A percentile compares a stretch with the other conserved stretches of the same genome.
phyloP scores from a whole-genome alignment of 192 early-diverging fungal species.

The Lunasporangiospora selenospora region DNA sequence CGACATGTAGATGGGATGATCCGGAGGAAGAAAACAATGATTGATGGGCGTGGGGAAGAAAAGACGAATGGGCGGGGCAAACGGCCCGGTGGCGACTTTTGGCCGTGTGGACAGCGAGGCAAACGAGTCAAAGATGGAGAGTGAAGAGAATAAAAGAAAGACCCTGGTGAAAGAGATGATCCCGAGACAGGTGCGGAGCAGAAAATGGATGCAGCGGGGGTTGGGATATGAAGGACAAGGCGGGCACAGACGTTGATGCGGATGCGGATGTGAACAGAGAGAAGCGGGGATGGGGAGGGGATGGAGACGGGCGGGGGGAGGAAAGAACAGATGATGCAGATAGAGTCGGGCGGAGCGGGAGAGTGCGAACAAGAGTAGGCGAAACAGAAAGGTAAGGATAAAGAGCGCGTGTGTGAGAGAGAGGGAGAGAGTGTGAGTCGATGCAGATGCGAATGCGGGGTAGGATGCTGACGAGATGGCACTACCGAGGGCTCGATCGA shows the following conservation, averaged over 20 bases:
- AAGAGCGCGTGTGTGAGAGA: neutral
- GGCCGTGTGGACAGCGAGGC: too few species aligned
- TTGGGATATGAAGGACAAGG: too few species aligned
- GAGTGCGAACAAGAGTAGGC: neutral
- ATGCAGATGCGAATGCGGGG: neutral
- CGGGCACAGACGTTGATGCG: too few species aligned
- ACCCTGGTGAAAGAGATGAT: too few species aligned
- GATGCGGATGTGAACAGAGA: neutral
- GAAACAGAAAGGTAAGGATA: neutral
- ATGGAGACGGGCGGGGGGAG: neutral
- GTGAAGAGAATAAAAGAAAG: neutral
- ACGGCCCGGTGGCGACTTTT: too few species aligned
- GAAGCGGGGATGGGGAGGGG: neutral
- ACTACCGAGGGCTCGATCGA: neutral
- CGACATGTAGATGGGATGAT: slow-evolving; percentile 18
- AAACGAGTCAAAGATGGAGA: too few species aligned
- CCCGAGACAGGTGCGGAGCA: too few species aligned
- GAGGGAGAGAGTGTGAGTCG: neutral
- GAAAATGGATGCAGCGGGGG: too few species aligned
- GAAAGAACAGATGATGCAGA: neutral
- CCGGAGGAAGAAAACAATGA: neutral
- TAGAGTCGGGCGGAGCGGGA: neutral
- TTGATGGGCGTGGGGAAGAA: neutral
- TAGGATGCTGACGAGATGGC: neutral
- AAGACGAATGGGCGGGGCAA: neutral